phyloP scores from a whole-genome alignment of 192 early-diverging fungal genomes.

The Geranomyces michiganensis region DNA sequence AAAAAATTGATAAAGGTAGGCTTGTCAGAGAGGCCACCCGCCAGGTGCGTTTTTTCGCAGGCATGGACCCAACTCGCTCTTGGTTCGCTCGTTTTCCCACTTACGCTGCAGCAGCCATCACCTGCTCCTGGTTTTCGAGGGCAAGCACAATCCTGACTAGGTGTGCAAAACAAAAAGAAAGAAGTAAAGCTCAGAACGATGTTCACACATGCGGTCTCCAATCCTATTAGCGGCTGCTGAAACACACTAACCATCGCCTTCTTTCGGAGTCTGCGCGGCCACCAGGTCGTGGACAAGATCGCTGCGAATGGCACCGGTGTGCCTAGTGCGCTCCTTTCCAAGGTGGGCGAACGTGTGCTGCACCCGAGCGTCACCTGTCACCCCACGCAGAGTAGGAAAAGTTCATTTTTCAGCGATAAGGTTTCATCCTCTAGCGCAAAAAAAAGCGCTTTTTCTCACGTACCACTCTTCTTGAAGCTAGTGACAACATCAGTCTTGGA shows the following conservation, averaged over 20 bases:
- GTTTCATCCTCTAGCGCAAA: too few relatives aligned
- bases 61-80: too few relatives aligned
- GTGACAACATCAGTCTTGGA: conserved; percentile 9
- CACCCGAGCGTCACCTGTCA: neutral
- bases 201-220: too few relatives aligned
- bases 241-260: conserved; percentile 28
- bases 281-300: conserved; percentile 45
- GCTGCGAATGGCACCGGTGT: conserved; percentile 44
- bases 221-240: conserved; percentile 25
- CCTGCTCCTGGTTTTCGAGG: conserved; percentile 14
- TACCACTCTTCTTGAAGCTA: neutral
- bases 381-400: neutral
- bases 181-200: too few relatives aligned
- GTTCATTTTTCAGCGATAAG: neutral
- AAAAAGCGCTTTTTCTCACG: neutral
- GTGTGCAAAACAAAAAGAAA: neutral
- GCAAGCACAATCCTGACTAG: conserved; percentile 9
- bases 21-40: too few relatives aligned
- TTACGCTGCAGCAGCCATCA: conserved; percentile 12
- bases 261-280: conserved; percentile 18
- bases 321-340: conserved; percentile 30
- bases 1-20: neutral
- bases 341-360: conserved; percentile 17
- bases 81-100: too few relatives aligned
- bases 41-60: too few relatives aligned